Evolutionary conservation across 2,329 filamentous ascomycete species (phyloP).

Genomic region (Aureobasidium sp.): DNA sequence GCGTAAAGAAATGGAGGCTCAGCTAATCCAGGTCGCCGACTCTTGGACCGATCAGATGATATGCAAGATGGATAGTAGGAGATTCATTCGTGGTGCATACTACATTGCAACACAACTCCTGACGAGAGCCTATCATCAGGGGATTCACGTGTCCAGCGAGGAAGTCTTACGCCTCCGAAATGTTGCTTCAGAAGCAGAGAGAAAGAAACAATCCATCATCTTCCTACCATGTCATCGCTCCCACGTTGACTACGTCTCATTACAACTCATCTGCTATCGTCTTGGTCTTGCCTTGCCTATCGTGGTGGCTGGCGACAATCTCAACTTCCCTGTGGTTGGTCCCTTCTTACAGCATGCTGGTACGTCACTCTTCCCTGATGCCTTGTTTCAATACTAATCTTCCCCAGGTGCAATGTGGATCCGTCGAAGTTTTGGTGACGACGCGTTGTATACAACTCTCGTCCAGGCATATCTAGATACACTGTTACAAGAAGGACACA

Average conservation of each 20-base stretch:
- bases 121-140: slow-evolving; percentile 91
- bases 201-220: slow-evolving; percentile 89
- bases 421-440: slow-evolving; percentile 82
- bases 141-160: slow-evolving; percentile 92
- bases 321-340: slow-evolving; percentile 89
- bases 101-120: slow-evolving; percentile 82
- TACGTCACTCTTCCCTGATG: no score
- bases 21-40: slow-evolving; percentile 73
- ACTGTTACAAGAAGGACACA: slow-evolving; percentile 80
- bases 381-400: not conserved
- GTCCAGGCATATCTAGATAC: slow-evolving; percentile 96
- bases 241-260: slow-evolving; percentile 91
- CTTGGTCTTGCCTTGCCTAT: slow-evolving; percentile 82
- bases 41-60: slow-evolving; percentile 93
- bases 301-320: slow-evolving; percentile 89
- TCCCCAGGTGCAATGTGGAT: slow-evolving; percentile 81
- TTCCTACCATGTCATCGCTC: slow-evolving; percentile 92
- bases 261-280: slow-evolving; percentile 93
- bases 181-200: slow-evolving; percentile 74
- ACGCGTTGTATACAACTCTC: slow-evolving; percentile 82
- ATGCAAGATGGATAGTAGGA: slow-evolving; percentile 95
- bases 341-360: slow-evolving; percentile 89
- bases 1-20: slow-evolving; percentile 59
- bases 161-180: slow-evolving; percentile 77
- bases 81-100: slow-evolving; percentile 87